Evolutionary conservation across 2,329 filamentous ascomycete species (phyloP), one percentile per base, ranked within the genome.

Genomic region (Orbilia brochopaga): DNA sequence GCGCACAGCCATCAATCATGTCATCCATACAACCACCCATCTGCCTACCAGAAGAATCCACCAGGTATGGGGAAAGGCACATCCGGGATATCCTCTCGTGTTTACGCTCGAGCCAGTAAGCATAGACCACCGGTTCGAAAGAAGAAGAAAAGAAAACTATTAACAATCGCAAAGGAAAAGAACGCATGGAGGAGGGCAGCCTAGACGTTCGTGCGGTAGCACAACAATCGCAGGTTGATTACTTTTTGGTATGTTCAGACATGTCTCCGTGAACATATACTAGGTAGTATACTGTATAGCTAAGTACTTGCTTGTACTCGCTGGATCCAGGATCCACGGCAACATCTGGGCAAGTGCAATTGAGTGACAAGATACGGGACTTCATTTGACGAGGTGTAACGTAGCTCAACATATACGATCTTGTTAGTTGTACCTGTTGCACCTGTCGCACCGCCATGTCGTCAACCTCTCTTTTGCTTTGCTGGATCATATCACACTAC

Each of bases 1-100:
- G 40, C 58, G 51, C 51, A 58, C 57, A 70, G 30, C 40, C 17
- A 59, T 70, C 65, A 70, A 59, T 70, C 65, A 70, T 70, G 65
- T 55, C 65, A 70, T 70, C 65, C 63, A n/a, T n/a, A n/a, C n/a
- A n/a, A n/a, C n/a, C n/a, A n/a, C n/a, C n/a, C n/a, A 59, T 59
- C 66, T 70, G 57, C 19, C 15, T 44, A 61, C 42, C 53, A 70
- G 30, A 59, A 30, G n/a, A 42, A 61, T 52, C 52, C 58, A 70
- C 66, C 46, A 70, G 53, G 65, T 62, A 59, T 37, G 3, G 27
- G 27, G 4, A 54, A 37, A 70, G 54, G 19, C 58, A 63, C 57
- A 70, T 59, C 57, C 59, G 58, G 55, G 57, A 59, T 70, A 62
- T 64, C 44, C 42, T 23, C 27, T 32, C 27, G 4, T 32, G 4